A percentile compares a stretch with the other conserved stretches of the same genome.
phyloP scores from a whole-genome alignment of 768 basidiomycete genomes.

The Mrakia blollopis region DNA sequence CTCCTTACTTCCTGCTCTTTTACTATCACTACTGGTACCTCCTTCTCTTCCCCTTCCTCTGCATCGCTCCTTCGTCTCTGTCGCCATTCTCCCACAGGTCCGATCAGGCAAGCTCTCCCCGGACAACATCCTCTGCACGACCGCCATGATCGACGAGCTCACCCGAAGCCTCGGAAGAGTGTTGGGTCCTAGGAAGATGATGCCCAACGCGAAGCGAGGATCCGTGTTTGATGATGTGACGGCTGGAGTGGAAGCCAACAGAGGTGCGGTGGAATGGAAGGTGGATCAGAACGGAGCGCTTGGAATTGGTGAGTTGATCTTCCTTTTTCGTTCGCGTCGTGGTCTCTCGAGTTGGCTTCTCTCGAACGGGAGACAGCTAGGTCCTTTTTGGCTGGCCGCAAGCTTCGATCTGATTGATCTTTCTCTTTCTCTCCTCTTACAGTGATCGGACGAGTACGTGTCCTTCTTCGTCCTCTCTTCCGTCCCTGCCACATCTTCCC shows the following conservation, averaged over 20 bases:
- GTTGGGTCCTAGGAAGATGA: constrained; percentile 80
- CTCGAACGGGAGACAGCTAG: not conserved
- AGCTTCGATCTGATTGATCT: no score
- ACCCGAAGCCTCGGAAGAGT: constrained; percentile 57
- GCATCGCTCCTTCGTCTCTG: not conserved
- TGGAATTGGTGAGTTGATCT: constrained; percentile 56
- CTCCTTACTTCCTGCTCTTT: not conserved
- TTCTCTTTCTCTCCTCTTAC: no score
- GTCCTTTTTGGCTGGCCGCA: no score
- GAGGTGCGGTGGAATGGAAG: constrained; percentile 86
- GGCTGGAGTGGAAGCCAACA: constrained; percentile 70
- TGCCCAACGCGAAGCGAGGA: constrained; percentile 91
- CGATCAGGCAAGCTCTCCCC: constrained; percentile 64
- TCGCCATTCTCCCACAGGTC: constrained; percentile 51
- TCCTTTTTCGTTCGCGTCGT: not conserved
- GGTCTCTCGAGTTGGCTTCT: not conserved
- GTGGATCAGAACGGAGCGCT: constrained; percentile 83
- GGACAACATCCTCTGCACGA: constrained; percentile 77
- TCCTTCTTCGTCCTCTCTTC: not conserved
- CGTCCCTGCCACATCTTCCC: not conserved
- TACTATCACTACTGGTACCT: constrained; percentile 5
- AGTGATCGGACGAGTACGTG: no score
- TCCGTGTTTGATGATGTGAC: constrained; percentile 87
- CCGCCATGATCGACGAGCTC: constrained; percentile 61
- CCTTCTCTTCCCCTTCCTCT: constrained; percentile 12